Evolutionary conservation across 2,329 filamentous ascomycete genomes (phyloP).

Genomic region (Penicillium sp.): DNA sequence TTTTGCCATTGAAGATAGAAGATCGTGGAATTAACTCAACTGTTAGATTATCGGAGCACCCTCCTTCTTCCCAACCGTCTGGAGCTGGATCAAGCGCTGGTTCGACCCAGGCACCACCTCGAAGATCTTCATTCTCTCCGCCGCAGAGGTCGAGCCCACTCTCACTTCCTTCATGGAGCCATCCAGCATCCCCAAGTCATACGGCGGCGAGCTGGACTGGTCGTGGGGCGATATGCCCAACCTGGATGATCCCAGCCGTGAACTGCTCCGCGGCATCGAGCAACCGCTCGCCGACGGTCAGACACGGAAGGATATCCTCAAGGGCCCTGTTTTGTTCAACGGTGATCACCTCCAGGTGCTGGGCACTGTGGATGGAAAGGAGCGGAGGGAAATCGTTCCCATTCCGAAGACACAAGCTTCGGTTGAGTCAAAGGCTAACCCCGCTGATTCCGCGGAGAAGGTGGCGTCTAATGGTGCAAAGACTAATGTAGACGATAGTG

Average conservation of each 20-base stretch:
- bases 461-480: background rate
- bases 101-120: constrained; percentile 91
- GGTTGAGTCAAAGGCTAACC: background rate
- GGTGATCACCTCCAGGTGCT: constrained; percentile 35
- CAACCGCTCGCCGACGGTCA: constrained; percentile 27
- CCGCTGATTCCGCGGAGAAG: background rate
- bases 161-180: constrained; percentile 79
- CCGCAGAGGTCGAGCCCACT: constrained; percentile 71
- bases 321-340: constrained; percentile 39
- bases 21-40: background rate
- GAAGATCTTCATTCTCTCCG: constrained; percentile 88
- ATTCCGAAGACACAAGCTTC: constrained; percentile 18
- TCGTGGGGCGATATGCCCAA: constrained; percentile 72
- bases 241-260: constrained; percentile 57
- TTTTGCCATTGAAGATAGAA: background rate
- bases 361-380: constrained; percentile 37
- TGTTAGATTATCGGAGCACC: constrained; percentile 79
- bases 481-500: background rate
- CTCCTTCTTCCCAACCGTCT: constrained; percentile 82
- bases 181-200: constrained; percentile 81
- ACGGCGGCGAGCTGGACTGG: constrained; percentile 84
- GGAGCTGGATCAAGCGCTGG: constrained; percentile 95
- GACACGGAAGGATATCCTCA: constrained; percentile 32
- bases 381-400: constrained; percentile 29
- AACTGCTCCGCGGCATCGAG: constrained; percentile 34